phyloP scores from a whole-genome alignment of 805 yeast species.

The Pichia phayaonensis region DNA sequence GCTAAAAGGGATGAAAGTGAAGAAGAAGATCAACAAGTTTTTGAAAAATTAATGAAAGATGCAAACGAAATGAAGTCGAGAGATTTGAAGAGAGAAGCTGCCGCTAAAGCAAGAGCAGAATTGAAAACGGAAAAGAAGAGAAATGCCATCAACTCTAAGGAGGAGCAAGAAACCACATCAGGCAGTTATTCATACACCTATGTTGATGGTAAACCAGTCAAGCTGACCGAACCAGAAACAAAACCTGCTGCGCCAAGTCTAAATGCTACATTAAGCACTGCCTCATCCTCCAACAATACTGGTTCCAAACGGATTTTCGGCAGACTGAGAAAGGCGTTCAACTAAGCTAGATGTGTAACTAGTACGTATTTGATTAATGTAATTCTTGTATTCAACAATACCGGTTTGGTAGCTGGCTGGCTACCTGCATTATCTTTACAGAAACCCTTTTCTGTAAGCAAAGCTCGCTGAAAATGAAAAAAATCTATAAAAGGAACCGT shows the following conservation, averaged over 20 bases:
- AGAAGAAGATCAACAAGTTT: constrained; percentile 61
- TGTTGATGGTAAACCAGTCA: not conserved
- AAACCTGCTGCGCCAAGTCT: not conserved
- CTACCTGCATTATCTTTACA: too few relatives aligned
- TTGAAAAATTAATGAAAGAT: constrained; percentile 48
- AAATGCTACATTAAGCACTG: not conserved
- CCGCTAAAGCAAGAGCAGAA: constrained; percentile 8
- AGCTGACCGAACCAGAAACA: not conserved
- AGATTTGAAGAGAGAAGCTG: constrained; percentile 22
- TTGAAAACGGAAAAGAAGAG: constrained; percentile 12
- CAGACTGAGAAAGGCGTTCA: constrained; percentile 7
- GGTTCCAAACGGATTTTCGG: not conserved
- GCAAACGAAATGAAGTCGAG: constrained; percentile 24
- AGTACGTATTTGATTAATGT: not conserved
- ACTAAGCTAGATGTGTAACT: not conserved
- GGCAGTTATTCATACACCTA: not conserved
- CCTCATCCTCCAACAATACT: not conserved
- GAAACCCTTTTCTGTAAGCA: not conserved
- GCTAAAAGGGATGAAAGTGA: constrained; percentile 61
- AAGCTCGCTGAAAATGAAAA: not conserved
- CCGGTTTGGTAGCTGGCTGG: too few relatives aligned
- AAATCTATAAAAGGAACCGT: not conserved
- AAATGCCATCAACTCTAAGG: not conserved
- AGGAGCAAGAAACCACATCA: not conserved
- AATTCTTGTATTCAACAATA: too few relatives aligned